Conservation (phyloP, 495 filamentous ascomycete species). For the Annulohypoxylon maeteangense region DNA sequence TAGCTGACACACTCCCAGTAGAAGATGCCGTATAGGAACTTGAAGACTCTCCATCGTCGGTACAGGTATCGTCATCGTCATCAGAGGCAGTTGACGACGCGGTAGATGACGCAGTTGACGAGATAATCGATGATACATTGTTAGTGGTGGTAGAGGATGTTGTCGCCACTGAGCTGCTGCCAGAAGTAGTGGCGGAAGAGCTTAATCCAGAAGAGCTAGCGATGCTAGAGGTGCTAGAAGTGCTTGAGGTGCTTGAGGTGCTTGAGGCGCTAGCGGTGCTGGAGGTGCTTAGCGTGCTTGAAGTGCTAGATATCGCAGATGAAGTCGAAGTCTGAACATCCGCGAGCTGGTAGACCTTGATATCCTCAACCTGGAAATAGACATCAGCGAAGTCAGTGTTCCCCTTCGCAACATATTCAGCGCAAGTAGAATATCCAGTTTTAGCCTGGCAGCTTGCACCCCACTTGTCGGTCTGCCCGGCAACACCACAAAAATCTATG, state of each 20-base stretch:
- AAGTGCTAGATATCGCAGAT: constrained; percentile 37
- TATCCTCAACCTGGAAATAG: constrained; percentile 66
- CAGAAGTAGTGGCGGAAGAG: background rate
- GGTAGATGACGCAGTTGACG: background rate
- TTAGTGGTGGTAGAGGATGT: constrained; percentile 22
- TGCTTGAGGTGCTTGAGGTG: constrained; percentile 34
- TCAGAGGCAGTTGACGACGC: constrained; percentile 18
- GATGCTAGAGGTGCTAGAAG: constrained; percentile 50
- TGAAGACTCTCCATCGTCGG: constrained; percentile 18
- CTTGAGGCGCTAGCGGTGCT: too few species aligned
- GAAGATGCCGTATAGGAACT: constrained; percentile 19
- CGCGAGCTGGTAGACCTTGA: constrained; percentile 60
- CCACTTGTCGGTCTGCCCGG: constrained; percentile 49
- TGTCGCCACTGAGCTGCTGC: constrained; percentile 12
- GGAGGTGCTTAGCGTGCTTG: constrained; percentile 30
- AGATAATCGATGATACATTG: background rate
- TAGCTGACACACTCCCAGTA: constrained; percentile 24
- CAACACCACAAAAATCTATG: constrained; percentile 62
- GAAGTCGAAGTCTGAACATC: constrained; percentile 48
- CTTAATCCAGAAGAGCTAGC: background rate
- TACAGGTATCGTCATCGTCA: constrained; percentile 29
- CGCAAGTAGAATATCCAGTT: constrained; percentile 55
- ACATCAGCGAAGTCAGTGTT: constrained; percentile 64
- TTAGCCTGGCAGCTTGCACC: constrained; percentile 30
- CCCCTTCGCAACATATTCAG: constrained; percentile 67